Percentiles rank a stretch among this genome's conserved stretches.
Evolutionary conservation across 257 asterid genomes (phyloP).

Genomic region (Thymus quinquecostatus): DNA sequence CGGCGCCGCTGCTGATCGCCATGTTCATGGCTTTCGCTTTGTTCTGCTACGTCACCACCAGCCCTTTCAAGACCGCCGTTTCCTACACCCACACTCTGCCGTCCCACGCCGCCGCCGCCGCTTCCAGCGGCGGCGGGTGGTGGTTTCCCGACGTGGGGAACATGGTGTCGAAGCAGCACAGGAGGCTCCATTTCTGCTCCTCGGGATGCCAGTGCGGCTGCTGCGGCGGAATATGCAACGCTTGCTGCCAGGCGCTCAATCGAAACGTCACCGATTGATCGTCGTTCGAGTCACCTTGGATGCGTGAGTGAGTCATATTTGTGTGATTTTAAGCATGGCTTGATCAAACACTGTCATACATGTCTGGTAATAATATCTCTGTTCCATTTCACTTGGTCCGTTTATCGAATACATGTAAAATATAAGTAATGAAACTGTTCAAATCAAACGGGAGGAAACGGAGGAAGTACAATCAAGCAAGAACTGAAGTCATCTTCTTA

Average conservation of each 20-base stretch:
- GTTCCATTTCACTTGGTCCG: too few relatives aligned
- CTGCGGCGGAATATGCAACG: constrained; percentile 28
- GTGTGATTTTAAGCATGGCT: too few relatives aligned
- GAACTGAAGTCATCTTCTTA: not conserved
- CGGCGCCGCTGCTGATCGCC: constrained; percentile 5
- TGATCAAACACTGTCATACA: too few relatives aligned
- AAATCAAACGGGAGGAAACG: too few relatives aligned
- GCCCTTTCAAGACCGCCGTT: not conserved
- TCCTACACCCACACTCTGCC: not conserved
- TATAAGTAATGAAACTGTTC: too few relatives aligned
- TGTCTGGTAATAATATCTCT: too few relatives aligned
- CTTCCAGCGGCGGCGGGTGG: not conserved
- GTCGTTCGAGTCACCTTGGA: too few relatives aligned
- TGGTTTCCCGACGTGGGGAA: not conserved
- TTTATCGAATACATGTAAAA: too few relatives aligned
- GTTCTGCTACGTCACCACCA: constrained; percentile 10
- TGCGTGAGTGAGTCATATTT: too few relatives aligned
- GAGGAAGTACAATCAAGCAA: not conserved
- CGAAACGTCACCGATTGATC: constrained; percentile 5
- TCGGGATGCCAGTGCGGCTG: constrained; percentile 23
- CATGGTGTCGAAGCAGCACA: constrained; percentile 28
- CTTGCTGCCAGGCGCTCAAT: constrained; percentile 25
- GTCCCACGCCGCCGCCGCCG: too few relatives aligned
- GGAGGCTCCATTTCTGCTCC: constrained; percentile 30
- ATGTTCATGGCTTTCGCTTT: constrained; percentile 26